Conservation (phyloP, 2,329 filamentous ascomycete species). For the Pseudonectria buxi region DNA sequence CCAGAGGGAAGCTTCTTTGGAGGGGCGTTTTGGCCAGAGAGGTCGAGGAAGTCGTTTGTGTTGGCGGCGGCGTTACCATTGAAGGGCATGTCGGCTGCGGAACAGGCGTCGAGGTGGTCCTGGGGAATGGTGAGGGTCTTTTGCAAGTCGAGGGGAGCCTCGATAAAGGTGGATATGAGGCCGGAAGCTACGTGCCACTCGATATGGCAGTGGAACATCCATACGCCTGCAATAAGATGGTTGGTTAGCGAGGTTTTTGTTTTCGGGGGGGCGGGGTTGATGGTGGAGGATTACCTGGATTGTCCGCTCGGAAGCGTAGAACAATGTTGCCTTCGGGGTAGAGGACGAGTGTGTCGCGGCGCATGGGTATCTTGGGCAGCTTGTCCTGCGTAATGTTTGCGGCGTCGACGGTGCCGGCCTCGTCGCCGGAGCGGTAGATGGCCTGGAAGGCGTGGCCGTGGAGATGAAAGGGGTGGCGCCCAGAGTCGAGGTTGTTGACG, state of each 20-base stretch:
- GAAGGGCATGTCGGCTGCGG: constrained; percentile 41
- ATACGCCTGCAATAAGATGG: constrained; percentile 40
- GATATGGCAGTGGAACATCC: constrained; percentile 75
- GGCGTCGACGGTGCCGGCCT: constrained; percentile 48
- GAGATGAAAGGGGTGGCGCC: constrained; percentile 71
- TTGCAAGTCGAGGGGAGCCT: constrained; percentile 58
- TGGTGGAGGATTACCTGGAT: constrained; percentile 42
- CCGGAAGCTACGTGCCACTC: constrained; percentile 69
- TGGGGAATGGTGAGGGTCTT: constrained; percentile 52
- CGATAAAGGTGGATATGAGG: constrained; percentile 57
- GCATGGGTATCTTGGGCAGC: constrained; percentile 54
- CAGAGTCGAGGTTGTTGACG: constrained; percentile 65
- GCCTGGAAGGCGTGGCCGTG: constrained; percentile 73
- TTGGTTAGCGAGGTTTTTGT: neutral
- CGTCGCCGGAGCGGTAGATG: constrained; percentile 52
- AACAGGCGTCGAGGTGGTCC: constrained; percentile 53
- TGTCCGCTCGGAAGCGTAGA: constrained; percentile 60
- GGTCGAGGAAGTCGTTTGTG: constrained; percentile 54
- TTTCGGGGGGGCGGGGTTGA: neutral
- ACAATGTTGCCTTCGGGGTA: constrained; percentile 62
- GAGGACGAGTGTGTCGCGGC: constrained; percentile 62
- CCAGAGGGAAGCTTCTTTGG: constrained; percentile 56
- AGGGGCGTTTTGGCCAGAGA: constrained; percentile 52
- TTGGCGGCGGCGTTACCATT: constrained; percentile 72
- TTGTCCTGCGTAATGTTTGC: constrained; percentile 30